Conservation (phyloP, 495 filamentous ascomycete genomes). For the Aspergillus taichungensis region DNA sequence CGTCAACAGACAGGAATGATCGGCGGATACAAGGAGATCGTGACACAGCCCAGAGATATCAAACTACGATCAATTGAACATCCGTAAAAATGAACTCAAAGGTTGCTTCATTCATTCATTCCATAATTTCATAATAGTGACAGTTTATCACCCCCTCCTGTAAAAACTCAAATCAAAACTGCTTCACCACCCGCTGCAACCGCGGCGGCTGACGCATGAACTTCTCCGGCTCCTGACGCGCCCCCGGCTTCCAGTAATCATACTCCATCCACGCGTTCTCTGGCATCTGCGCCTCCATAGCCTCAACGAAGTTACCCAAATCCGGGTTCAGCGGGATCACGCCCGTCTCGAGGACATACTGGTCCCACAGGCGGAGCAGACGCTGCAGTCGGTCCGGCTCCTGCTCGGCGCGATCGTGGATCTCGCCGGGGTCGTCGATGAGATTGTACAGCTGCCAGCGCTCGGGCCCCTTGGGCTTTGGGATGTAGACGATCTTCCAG, state of each 20-base stretch:
- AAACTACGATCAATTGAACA: too few species aligned
- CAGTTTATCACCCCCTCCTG: not conserved
- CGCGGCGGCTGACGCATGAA: conserved; percentile 44
- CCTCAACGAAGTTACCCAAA: conserved; percentile 40
- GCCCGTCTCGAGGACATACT: conserved; percentile 53
- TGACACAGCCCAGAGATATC: too few species aligned
- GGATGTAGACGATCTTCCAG: conserved; percentile 44
- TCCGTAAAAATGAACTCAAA: not conserved
- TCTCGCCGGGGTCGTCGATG: conserved; percentile 39
- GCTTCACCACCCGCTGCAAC: conserved; percentile 44
- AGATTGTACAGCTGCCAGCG: conserved; percentile 43
- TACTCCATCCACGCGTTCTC: conserved; percentile 64
- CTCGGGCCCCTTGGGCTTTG: conserved; percentile 40
- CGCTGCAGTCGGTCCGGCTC: conserved; percentile 47
- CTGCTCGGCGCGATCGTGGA: conserved; percentile 47
- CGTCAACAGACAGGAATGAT: too few species aligned
- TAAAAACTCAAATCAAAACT: conserved; percentile 19
- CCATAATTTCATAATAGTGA: not conserved
- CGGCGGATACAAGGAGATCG: too few species aligned
- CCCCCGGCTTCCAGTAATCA: conserved; percentile 58
- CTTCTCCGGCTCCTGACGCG: conserved; percentile 45
- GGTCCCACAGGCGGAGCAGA: conserved; percentile 46
- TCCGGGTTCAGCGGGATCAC: conserved; percentile 40
- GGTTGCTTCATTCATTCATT: not conserved
- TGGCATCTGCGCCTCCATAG: conserved; percentile 57